Evolutionary conservation across 163 green algal genomes (phyloP), one percentile per base, ranked within the genome.

Genomic region (Scenedesmus sp.): DNA sequence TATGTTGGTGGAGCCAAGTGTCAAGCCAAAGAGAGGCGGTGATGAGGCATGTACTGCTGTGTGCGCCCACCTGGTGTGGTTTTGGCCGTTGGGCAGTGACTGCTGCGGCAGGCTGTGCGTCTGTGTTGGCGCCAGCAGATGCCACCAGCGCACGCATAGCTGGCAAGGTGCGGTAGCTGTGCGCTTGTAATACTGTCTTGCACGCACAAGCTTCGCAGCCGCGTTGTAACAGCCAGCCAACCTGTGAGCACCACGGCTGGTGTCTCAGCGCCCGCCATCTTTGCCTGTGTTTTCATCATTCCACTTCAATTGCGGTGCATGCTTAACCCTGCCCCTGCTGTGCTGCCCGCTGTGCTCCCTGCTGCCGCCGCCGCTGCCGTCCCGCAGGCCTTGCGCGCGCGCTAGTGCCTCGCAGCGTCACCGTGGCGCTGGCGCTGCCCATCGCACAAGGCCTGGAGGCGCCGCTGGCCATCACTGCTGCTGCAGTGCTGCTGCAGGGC

Each of bases 401-500:
- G 1, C 91, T 99, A 83, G 94, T 98, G 26, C 98, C 98, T 2
- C 94, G 98, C 66, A 97, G 93, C 46, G 96, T 99, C 10, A 99
- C 98, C 0, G 96, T 99, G 34, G 98, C 98, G 0, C 94, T 99
- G 74, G 98, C 98, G 7, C 94, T 99, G 88, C 98, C 98, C 54
- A 99, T 99, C 46, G 95, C 96, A 0, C 85, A 91, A 1, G 89
- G 94, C 81, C 95, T 99, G 34, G 95, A 96, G 10, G 97, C 96
- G 7, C 94, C 96, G 1, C 84, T 94, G 55, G 89, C 96, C 90
- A 96, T 99, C 92, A 98, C 96, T 9, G 98, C 98, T 2, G 96
- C 97, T 3, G 96, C 93, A 2, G 97, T 99, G 60, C 95, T 98
- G 57, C 93, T 99, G 86, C 98, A 92, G 79, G 87, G 87, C 82